Percentiles rank a stretch among this genome's conserved stretches.
Evolutionary conservation across 495 filamentous ascomycete species (phyloP).

Genomic region (Talaromyces ruber): DNA sequence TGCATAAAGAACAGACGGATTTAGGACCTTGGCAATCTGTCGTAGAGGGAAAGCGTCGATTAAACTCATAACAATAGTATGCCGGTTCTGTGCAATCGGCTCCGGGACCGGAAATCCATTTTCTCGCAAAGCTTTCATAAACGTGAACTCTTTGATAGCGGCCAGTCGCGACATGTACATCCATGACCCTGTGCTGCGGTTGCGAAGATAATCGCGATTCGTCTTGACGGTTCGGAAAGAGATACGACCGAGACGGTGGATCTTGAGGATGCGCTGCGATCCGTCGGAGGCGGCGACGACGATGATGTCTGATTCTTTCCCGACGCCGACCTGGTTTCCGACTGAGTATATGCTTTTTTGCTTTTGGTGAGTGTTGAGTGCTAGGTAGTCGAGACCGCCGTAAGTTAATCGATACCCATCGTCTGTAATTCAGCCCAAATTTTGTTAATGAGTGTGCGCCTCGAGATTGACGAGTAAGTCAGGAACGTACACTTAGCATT

Average conservation of each 20-base stretch:
- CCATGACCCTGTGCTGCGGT: constrained; percentile 72
- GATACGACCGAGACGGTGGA: constrained; percentile 89
- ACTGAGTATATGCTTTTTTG: constrained; percentile 75
- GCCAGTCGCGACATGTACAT: constrained; percentile 95
- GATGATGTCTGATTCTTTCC: constrained; percentile 96
- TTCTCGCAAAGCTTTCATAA: constrained; percentile 77
- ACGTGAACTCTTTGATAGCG: constrained; percentile 83
- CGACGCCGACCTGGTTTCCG: constrained; percentile 90
- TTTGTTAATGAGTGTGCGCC: not conserved
- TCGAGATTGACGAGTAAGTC: not conserved
- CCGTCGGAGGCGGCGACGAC: constrained; percentile 66
- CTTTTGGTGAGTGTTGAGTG: constrained; percentile 79
- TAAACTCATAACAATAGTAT: constrained; percentile 91
- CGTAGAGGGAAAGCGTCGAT: constrained; percentile 85
- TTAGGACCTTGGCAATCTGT: constrained; percentile 68
- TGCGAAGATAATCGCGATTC: constrained; percentile 91
- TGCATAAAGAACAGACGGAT: constrained; percentile 74
- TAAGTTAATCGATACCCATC: constrained; percentile 97
- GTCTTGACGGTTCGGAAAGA: constrained; percentile 94
- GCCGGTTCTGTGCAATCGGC: constrained; percentile 76
- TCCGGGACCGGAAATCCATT: constrained; percentile 85
- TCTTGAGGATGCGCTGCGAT: constrained; percentile 71
- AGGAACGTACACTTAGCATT: constrained; percentile 74
- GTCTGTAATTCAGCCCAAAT: constrained; percentile 40
- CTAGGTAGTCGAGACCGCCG: constrained; percentile 93